Base-by-base conservation (phyloP, 228 moss, liverwort and hornwort species). In the Sphagnum fallax region DNA sequence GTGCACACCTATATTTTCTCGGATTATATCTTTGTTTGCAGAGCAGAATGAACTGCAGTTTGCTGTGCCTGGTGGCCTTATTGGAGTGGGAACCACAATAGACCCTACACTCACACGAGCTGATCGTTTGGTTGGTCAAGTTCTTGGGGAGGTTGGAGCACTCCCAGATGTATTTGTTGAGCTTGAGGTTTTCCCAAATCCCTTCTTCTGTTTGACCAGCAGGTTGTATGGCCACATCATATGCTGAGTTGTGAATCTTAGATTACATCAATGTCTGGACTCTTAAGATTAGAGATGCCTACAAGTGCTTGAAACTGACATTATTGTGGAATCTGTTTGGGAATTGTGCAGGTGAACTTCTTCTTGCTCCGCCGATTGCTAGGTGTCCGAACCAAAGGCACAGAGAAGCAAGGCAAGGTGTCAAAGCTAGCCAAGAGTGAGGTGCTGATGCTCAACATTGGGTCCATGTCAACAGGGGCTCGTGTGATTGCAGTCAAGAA, bases 381-480 rank as follows among this genome's bases (percentile, higher is more conserved):
- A 77, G 97, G 97, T 72, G 97, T 98, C 5, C 88, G 97, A 72
- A 98, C 93, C 48, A 98, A 98, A 80, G 97, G 97, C 52, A 85
- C 93, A 13, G 97, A 98, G 74, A 98, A 98, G 82, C 97, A 97
- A 76, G 91, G 97, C 50, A 93, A 91, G 72, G 97, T 97, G 52
- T 88, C 89, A 32, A 93, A 97, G 87, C 73, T 97, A 55, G 75
- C 88, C n/a, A 98, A 93, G 73, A 87, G 90, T 72, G 97, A 98
- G 77, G 97, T 98, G 4, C 90, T 98, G 51, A 98, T 98, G 93
- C 85, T 98, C n/a, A 98, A 98, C 70, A 98, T 98, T 18, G 97
- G 97, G 13, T 82, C 82, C 67, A 70, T 70, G 69, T 70, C 69
- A 16, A 70, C 69, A 32, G 69, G 69, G 8, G 69, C 69, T 48